These are phyloP conservation scores for Populus euphratica DNA, from an alignment of 345 rosid species.

Conservation along the genomic window DNA sequence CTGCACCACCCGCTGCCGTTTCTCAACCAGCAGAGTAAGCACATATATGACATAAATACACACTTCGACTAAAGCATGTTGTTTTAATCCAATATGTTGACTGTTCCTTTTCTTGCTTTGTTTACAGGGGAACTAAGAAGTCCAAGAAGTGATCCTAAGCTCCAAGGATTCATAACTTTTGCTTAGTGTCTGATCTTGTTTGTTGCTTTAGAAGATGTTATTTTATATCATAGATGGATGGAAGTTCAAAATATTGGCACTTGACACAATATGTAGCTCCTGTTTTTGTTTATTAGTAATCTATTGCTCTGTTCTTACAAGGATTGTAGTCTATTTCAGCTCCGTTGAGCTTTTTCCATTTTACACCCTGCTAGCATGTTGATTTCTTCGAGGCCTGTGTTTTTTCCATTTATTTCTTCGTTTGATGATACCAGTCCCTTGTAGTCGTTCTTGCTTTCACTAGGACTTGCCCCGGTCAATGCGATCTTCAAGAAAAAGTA, in stretches of 20 bases:
- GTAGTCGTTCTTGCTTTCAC: too few relatives aligned
- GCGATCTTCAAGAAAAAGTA: too few relatives aligned
- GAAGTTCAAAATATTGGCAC: constrained; percentile 2
- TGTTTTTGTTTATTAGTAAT: background rate
- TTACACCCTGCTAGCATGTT: too few relatives aligned
- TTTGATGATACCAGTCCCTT: too few relatives aligned
- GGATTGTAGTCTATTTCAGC: background rate
- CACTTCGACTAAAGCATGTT: too few relatives aligned
- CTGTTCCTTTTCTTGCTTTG: background rate
- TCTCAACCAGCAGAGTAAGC: constrained; percentile 20
- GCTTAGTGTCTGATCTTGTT: background rate
- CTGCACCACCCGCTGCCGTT: constrained; percentile 15
- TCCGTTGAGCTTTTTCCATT: background rate
- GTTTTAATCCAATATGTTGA: background rate
- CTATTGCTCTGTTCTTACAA: background rate
- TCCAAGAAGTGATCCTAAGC: constrained; percentile 17
- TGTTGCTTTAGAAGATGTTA: constrained; percentile 6
- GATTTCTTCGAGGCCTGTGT: too few relatives aligned
- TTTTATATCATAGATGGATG: background rate
- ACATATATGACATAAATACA: background rate
- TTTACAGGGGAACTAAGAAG: constrained; percentile 19
- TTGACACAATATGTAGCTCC: background rate
- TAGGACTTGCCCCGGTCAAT: too few relatives aligned
- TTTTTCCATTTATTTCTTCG: too few relatives aligned
- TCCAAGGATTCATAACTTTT: background rate